Base-by-base conservation (phyloP, 2,329 filamentous ascomycete species). In the Cordyceps cateniannulata region DNA sequence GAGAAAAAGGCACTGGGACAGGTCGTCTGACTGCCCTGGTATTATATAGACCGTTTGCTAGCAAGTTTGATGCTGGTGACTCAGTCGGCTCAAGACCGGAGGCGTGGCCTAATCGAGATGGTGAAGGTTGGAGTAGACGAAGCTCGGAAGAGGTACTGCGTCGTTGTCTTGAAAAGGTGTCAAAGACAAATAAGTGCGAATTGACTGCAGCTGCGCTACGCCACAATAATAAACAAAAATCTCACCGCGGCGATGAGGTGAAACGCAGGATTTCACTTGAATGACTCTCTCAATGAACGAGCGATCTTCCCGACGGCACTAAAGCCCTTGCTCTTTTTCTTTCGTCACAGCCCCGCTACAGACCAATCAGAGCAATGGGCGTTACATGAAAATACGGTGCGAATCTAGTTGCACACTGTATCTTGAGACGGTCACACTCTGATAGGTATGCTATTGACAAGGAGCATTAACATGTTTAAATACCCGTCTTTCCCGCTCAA, bases 61-160 rank as follows among this genome's bases (percentile, higher is more conserved):
- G 14, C 9, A n/a, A 40, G 29, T n/a, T n/a, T 6, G 38, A 20
- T 38, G 53, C 27, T 38, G 42, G 12, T 29, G 42, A 47, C n/a
- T 32, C 53, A 57, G 54, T 57, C 44, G 40, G 54, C 44, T n/a
- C 16, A 10, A 32, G 16, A 58, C 32, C 55, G 55, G 55, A 42
- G 29, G 29, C 12, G 45, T 51, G 35, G 18, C 32, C 29, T 58
- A 29, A 49, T 32, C 25, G 6, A 29, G 24, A 35, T 61, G 51
- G 59, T 42, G 9, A 29, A 18, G 40, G 25, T 25, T 29, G 45
- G 44, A 14, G 27, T 20, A 50, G 20, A 24, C 24, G 25, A 40
- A 27, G 44, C 45, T 35, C 14, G 32, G 45, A 49, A 14, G 12
- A 22, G 40, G 14, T 16, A 20, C 12, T 16, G 25, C 18, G 16